Evolutionary conservation across 805 yeast species (phyloP), one percentile per base, ranked within the genome.

Genomic region (Hyphopichia homilentoma): DNA sequence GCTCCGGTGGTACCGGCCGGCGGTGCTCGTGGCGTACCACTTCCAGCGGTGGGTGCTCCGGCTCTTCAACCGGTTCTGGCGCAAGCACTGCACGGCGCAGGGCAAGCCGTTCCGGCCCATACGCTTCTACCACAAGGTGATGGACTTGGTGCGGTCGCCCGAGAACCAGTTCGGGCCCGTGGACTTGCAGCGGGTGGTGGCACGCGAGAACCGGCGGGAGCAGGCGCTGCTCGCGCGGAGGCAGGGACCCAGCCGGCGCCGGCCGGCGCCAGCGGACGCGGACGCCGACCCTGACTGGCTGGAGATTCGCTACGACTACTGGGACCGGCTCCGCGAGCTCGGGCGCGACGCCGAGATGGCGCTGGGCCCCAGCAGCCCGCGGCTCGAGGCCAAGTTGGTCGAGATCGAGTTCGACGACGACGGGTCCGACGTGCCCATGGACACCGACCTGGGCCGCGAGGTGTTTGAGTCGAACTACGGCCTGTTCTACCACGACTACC

Each of bases 1-100:
- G 12, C 42, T 61, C 14, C 41, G 29, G 16, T 54, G 59, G 48
- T 51, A 48, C 33, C 50, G 47, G 34, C 51, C 48, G n/a, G 31
- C 41, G n/a, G 34, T 46, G 7, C 15, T 65, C 14, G 33, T 65
- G 11, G 37, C 46, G 3, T 44, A 41, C 18, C 50, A 46, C 23
- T 63, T 61, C 38, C 65, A 64, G 35, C 23, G 32, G 27, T 66
- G 72, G 72, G 45, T 53, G 7, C 30, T 57, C 9, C 41, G 63
- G 23, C 42, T 66, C 32, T 65, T 65, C 44, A 64, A 63, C 40
- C 30, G 46, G 16, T 66, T 63, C 40, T 41, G 61, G 4, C 39
- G 40, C 24, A 48, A 51, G 28, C 30, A 25, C 27, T 32, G 18
- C 24, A 29, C 17, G 37, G 45, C 19, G 33, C 39, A 13, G 39